Evolutionary conservation across 1,139 yeast species (phyloP), one percentile per base, ranked within the genome.

Genomic region (Suhomyces maxii): DNA sequence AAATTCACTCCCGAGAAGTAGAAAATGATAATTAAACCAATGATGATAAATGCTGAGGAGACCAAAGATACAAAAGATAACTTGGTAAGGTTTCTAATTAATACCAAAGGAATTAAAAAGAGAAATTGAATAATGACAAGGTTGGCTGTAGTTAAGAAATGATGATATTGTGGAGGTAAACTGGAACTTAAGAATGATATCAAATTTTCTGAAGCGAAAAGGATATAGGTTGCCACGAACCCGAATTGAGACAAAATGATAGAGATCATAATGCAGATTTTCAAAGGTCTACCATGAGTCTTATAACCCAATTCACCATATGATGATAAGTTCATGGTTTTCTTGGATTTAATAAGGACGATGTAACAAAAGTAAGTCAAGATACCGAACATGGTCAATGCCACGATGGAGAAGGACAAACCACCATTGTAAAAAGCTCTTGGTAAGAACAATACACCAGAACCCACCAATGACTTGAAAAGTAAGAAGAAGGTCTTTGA

Each of bases 361-460:
- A 81, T 71, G 60, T 86, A 86, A 59, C 93, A 86, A 68, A 86
- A 79, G 58, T 72, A 86, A 0, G 93, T 86, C 51, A 86, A 71
- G 6, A 79, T 40, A 0, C 91, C 90, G 66, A 86, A 86, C 26
- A 77, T 61, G 1, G 78, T 46, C 42, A 86, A 66, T 48, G 83
- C 72, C 0, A 70, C 47, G 3, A 79, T 72, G 41, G 86, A 83
- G 55, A 86, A 84, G 2, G 70, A 26, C 42, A 86, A 63, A 0
- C 95, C 95, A 48, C 95, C 95, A 61, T 86, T 85, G 53, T 73
- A 71, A 60, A 86, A 86, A 0, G 89, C 93, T 41, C 80, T 76
- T 3, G 95, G 93, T 39, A 86, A 67, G 53, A 86, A 86, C 14
- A 86, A 66, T 3, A 86, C 82, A n/a, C 95, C 95, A 0, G 91